Evolutionary conservation across 2,329 filamentous ascomycete genomes (phyloP).

Genomic region (Penicillium sp.): DNA sequence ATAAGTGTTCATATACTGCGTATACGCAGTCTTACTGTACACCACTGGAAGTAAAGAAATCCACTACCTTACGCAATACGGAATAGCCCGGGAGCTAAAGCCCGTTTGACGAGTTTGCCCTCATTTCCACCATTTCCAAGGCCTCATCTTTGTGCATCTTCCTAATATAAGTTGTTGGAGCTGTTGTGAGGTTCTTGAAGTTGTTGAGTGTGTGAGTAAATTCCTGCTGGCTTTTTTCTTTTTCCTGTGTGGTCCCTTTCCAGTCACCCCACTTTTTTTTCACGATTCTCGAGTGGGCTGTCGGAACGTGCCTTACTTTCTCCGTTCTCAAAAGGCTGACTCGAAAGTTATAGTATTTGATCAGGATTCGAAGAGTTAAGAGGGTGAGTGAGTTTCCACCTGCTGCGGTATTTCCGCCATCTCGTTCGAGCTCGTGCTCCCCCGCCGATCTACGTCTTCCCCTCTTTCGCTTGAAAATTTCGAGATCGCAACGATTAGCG

Average conservation of each 20-base stretch:
- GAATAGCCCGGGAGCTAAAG: conserved; percentile 40
- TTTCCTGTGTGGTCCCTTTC: conserved; percentile 3
- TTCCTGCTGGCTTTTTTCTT: not conserved
- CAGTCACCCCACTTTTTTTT: conserved; percentile 15
- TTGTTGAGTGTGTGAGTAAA: conserved; percentile 1
- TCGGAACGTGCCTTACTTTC: conserved; percentile 23
- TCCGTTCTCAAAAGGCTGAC: conserved; percentile 30
- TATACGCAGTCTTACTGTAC: too few species aligned
- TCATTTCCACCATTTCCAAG: conserved; percentile 15
- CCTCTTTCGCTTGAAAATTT: conserved; percentile 9
- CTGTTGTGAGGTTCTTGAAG: conserved; percentile 8
- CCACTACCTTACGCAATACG: conserved; percentile 38
- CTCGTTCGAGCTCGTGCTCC: conserved; percentile 7
- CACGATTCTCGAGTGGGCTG: conserved; percentile 28
- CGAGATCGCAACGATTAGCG: not conserved
- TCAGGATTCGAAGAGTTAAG: conserved; percentile 25
- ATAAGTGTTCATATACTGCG: too few species aligned
- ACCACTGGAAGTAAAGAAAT: not conserved
- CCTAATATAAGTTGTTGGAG: conserved; percentile 7
- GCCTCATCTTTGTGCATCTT: conserved; percentile 12
- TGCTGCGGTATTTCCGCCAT: not conserved
- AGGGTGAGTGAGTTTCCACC: conserved; percentile 27
- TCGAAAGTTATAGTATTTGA: conserved; percentile 20
- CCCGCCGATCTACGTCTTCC: conserved; percentile 12
- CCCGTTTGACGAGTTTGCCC: conserved; percentile 29